Evolutionary conservation across 768 basidiomycete species (phyloP), one percentile per base, ranked within the genome.

Genomic region (Sistotremastrum niveocremeum): DNA sequence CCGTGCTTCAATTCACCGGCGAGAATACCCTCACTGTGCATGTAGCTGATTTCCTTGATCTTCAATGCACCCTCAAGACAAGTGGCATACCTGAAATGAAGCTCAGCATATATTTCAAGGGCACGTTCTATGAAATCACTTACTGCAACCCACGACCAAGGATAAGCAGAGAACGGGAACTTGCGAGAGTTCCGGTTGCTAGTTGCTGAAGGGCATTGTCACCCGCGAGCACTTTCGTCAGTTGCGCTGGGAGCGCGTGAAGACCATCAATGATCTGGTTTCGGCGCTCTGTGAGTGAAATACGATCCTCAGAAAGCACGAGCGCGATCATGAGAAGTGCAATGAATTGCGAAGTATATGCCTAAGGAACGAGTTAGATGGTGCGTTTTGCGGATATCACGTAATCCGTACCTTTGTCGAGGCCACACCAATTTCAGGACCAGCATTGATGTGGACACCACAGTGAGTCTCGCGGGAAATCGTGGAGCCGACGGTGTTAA

Each of bases 1-100:
- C 95, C 95, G 61, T 99, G 95, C 71, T 99, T 99, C 53, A 99
- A 72, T 69, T 99, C 95, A 54, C 95, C 95, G 28, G 95, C 95
- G 47, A 99, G 79, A 62, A 98, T 97, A 60, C 85, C 84, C 72
- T 81, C 80, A 2, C 77, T 78, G 61, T 81, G 81, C 76, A 87
- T 82, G 68, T 97, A 97, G 46, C 85, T 86, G 62, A 97, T 93
- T 72, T 98, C 95, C 70, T 99, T 99, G 70, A 99, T 98, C 73
- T 99, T 99, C 57, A 99, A 68, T 5, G 95, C 95, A 47, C 93
- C 95, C 63, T 99, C 95, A 41, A 99, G 73, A 65, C 94, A 98
- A 5, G 95, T 99, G 5, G 95, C 95, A 54, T 94, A 79, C 62
- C 81, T 82, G 34, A 1, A 47, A 30, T 29, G 4, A 7, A 44